Base-by-base conservation (phyloP, 495 filamentous ascomycete genomes). In the Annulohypoxylon stygium region DNA sequence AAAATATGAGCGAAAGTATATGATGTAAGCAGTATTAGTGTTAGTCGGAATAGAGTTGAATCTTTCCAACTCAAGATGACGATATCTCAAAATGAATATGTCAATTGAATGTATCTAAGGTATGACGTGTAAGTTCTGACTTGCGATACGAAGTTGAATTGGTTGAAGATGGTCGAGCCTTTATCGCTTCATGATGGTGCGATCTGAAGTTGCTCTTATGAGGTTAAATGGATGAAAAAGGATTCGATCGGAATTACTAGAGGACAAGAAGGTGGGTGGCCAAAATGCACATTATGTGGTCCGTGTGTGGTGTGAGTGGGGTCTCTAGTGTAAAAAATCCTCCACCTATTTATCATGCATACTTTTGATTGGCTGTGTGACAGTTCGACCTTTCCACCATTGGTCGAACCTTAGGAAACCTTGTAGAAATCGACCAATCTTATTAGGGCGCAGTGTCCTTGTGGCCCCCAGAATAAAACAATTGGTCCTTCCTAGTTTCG, bases 381-480 rank as follows among this genome's bases (percentile, higher is more conserved):
- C 43, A 69, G 43, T 33, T 11, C 58, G 4, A 18, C 45, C 6
- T 39, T 64, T 54, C 45, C 11, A 37, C 23, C 67, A 75, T 75
- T 75, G 72, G 72, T 26, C 20, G 14, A 43, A 12, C 16, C n/a
- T 6, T n/a, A 11, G 9, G 23, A 9, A 12, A 10, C 20, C 20
- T 9, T 18, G 0, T 36, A 37, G 36, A 25, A 50, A 60, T 47
- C 58, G 26, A 55, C 61, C 63, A 74, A 74, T 69, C 11, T 20
- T 57, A 25, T 70, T 26, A 62, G 43, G 67, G 53, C 67, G 72
- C 62, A 61, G 59, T 60, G 63, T 68, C 67, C 67, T 75, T 70
- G 67, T 75, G 72, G 47, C 55, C 39, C 66, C 61, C 36, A 36
- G 61, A 23, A 9, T 16, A 64, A 34, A 51, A 36, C 58, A 63